Base-by-base conservation (phyloP, 2,329 filamentous ascomycete species). In the Cercospora sojina region DNA sequence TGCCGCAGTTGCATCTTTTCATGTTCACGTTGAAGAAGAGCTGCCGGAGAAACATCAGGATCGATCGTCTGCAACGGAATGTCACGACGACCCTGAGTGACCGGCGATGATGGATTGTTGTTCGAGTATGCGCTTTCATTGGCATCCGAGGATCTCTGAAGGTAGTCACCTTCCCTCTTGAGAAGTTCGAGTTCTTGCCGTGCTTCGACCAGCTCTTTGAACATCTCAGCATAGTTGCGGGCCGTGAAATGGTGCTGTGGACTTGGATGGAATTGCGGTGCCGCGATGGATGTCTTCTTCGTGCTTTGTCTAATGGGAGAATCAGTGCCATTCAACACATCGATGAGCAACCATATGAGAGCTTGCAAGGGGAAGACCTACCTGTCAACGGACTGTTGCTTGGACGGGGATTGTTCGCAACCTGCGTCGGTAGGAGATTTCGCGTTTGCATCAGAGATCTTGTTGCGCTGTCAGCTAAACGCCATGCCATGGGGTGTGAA, bases 341-440 rank as follows among this genome's bases (percentile, higher is more conserved):
- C 12, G 18, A 47, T 47, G n/a, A 5, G 10, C 18, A 20, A 6
- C 1, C 1, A 2, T 20, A 9, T 20, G n/a, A 23, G 41, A 20
- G 41, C 9, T 1, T 47, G 18, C 3, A 13, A 10, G 43, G 10
- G 9, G 0, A 23, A 25, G n/a, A 10, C 67, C 64, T 62, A 73
- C 73, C 68, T 66, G 59, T 71, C 62, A 12, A 64, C 64, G 51
- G 72, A 53, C 38, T 67, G 66, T 58, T 61, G 64, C 66, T 69
- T 73, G 43, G 72, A 69, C 27, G 72, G 69, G 43, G 64, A 69
- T 31, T 65, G 43, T 57, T 67, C 51, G 20, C 62, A 60, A 29
- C 64, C 63, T 16, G 10, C n/a, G 25, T 35, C 20, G 12, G 18
- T 41, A 12, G 23, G 56, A 38, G 8, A 3, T 38, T 27, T 32